Base-by-base conservation (phyloP, 495 filamentous ascomycete species). In the Pyrenula massariospora region DNA sequence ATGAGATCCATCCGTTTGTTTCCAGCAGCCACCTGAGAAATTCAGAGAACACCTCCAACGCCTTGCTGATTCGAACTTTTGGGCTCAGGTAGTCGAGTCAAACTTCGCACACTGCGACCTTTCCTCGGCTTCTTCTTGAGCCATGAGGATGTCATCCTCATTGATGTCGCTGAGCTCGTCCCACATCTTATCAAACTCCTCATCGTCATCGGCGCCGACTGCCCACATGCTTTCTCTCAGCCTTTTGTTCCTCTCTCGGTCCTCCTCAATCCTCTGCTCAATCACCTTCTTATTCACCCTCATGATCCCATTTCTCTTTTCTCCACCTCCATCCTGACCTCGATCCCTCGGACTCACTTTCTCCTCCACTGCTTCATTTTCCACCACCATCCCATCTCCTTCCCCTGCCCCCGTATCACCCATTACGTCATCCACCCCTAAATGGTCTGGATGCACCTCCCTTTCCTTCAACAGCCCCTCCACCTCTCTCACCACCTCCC, bases 211-310 rank as follows among this genome's bases (percentile, higher is more conserved):
- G 8, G 73, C 71, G 52, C 76, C 79, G 2, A 95, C 82, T 1
- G 88, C 85, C 93, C 94, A 97, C 65, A 92, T 91, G 60, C 80
- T 86, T 67, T 98, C 93, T 15, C 93, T 69, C 58, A 88, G 72
- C 42, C 93, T 73, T 74, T 97, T 97, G 70, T 97, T 95, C 48
- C 93, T 77, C 68, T 98, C 94, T 8, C 93, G 77, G 70, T 98
- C 93, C 66, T 98, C 93, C 60, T 98, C 94, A 59, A 98, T 96
- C 53, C 93, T 71, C 73, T 96, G 91, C 70, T 96, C 90, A 36
- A 95, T 87, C 73, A 92, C 84, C 56, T 84, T 80, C 67, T 90
- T 92, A 64, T 96, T 90, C 12, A 91, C 73, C 55, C 81, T 78
- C 50, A 74, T 62, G 8, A 57, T 52, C 48, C 69, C 68, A 56